phyloP scores from a whole-genome alignment of 306 rosid species.

The Inga laurina region DNA sequence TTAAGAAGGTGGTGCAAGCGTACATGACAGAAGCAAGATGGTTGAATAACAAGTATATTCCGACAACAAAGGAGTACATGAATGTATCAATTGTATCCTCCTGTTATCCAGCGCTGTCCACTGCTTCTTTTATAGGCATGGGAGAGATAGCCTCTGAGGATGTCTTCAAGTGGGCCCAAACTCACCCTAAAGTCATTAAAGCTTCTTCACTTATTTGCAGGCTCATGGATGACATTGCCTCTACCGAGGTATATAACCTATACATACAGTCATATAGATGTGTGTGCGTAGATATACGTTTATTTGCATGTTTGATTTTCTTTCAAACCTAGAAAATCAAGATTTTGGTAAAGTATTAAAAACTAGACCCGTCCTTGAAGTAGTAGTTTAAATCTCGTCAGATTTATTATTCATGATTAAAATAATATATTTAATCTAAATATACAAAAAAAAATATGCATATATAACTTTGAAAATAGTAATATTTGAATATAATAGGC shows the following conservation, averaged over 20 bases:
- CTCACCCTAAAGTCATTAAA: conserved; percentile 26
- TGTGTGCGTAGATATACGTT: too few relatives aligned
- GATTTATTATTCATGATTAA: too few relatives aligned
- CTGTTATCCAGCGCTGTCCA: not conserved
- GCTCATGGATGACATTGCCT: conserved; percentile 44
- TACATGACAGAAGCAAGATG: conserved; percentile 37
- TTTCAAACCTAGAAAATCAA: too few relatives aligned
- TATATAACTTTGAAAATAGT: too few relatives aligned
- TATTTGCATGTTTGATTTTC: too few relatives aligned
- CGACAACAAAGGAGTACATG: conserved; percentile 38
- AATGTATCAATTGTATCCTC: not conserved
- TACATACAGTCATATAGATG: too few relatives aligned
- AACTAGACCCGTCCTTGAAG: too few relatives aligned
- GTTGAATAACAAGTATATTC: conserved; percentile 14
- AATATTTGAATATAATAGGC: too few relatives aligned
- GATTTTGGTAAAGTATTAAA: too few relatives aligned
- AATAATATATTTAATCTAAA: too few relatives aligned
- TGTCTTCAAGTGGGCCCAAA: conserved; percentile 33
- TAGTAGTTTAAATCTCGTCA: too few relatives aligned
- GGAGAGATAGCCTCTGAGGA: conserved; percentile 16
- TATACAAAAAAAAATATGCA: too few relatives aligned
- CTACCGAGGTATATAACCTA: not conserved
- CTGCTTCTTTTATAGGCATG: conserved; percentile 13
- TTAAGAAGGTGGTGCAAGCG: conserved; percentile 5
- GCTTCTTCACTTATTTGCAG: conserved; percentile 30